Percentiles rank a stretch among this genome's conserved stretches.
phyloP scores from a whole-genome alignment of 2,329 filamentous ascomycete genomes.

The Microdochium trichocladiopsis region DNA sequence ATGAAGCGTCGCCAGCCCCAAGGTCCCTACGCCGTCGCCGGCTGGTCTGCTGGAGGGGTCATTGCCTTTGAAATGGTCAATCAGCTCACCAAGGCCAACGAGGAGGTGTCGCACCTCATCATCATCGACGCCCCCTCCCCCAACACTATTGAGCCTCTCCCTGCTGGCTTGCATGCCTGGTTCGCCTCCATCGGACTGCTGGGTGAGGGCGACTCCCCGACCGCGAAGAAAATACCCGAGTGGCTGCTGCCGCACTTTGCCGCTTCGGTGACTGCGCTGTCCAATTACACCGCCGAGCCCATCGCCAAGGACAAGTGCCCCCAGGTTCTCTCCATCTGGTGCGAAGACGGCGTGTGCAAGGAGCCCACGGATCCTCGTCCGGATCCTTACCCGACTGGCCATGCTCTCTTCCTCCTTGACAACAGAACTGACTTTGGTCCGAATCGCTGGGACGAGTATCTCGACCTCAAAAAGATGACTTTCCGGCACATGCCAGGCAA shows the following conservation, averaged over 20 bases:
- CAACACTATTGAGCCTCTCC: slow-evolving; percentile 61
- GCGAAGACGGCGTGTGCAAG: slow-evolving; percentile 66
- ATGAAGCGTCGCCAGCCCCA: slow-evolving; percentile 64
- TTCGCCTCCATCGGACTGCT: slow-evolving; percentile 67
- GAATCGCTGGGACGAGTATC: slow-evolving; percentile 62
- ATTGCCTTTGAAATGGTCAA: slow-evolving; percentile 61
- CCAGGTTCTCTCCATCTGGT: slow-evolving; percentile 61
- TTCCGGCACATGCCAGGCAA: slow-evolving; percentile 64
- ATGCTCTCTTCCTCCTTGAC: slow-evolving; percentile 64
- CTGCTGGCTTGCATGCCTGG: slow-evolving; percentile 61
- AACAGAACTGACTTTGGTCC: slow-evolving; percentile 65
- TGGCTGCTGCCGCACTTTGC: slow-evolving; percentile 72
- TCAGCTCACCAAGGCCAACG: slow-evolving; percentile 49
- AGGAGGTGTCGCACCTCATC: slow-evolving; percentile 52
- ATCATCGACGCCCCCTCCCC: slow-evolving; percentile 63
- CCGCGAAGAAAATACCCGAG: slow-evolving; percentile 50
- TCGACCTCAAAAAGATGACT: slow-evolving; percentile 53
- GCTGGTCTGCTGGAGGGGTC: slow-evolving; percentile 73
- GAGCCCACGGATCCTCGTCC: slow-evolving; percentile 58
- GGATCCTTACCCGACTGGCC: slow-evolving; percentile 50
- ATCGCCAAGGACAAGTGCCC: slow-evolving; percentile 53
- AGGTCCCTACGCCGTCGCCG: slow-evolving; percentile 62
- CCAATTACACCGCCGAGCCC: slow-evolving; percentile 60
- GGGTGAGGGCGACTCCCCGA: slow-evolving; percentile 48
- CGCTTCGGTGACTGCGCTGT: slow-evolving; percentile 59